phyloP scores from a whole-genome alignment of 1,284 basidiomycete species.

The Irpex rosettiformis region DNA sequence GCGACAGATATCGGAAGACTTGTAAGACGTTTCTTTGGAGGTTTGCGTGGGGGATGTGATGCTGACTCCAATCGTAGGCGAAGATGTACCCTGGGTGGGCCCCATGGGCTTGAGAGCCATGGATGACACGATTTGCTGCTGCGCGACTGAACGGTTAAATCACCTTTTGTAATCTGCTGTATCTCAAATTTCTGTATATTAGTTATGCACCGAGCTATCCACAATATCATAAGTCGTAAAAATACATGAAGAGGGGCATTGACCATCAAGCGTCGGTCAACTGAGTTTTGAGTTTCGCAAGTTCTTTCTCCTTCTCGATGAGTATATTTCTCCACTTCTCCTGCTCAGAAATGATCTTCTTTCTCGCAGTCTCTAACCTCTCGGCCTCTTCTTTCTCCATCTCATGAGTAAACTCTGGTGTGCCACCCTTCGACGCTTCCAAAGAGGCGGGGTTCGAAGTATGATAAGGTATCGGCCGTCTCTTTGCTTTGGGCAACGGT shows the following conservation, averaged over 20 bases:
- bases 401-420: constrained; percentile 75
- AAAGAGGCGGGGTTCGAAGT: constrained; percentile 58
- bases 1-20: constrained; percentile 74
- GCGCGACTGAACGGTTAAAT: background rate
- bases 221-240: background rate
- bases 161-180: background rate
- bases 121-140: too few relatives aligned
- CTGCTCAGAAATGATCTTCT: constrained; percentile 63
- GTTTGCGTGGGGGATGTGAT: constrained; percentile 3
- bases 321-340: constrained; percentile 56
- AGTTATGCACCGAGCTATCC: background rate
- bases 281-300: constrained; percentile 57
- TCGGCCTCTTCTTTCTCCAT: constrained; percentile 89
- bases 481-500: constrained; percentile 64
- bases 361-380: constrained; percentile 74
- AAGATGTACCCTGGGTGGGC: constrained; percentile 89
- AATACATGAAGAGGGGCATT: background rate
- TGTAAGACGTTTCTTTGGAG: constrained; percentile 40
- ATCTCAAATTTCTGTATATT: background rate
- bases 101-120: constrained; percentile 11
- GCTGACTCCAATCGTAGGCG: constrained; percentile 36
- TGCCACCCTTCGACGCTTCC: constrained; percentile 60
- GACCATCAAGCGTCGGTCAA: constrained; percentile 26
- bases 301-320: constrained; percentile 72
- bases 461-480: constrained; percentile 69